Evolutionary conservation across 148 eudicot species (phyloP).

Genomic region (Rhododendron vialii): DNA sequence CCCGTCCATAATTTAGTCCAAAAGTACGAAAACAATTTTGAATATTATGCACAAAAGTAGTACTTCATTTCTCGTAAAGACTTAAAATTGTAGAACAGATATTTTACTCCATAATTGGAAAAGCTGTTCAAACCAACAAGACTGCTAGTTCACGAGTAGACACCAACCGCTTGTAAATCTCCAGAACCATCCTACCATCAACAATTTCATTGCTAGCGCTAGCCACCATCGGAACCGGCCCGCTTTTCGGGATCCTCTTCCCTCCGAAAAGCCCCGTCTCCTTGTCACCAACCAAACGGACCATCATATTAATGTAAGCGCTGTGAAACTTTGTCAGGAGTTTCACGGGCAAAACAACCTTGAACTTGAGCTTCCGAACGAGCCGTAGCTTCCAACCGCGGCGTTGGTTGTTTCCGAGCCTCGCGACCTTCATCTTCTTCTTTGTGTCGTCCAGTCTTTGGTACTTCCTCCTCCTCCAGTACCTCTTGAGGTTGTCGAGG

Average conservation of each 20-base stretch:
- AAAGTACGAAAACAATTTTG: too few relatives aligned
- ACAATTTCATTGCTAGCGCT: neutral
- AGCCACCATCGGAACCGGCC: conserved; percentile 1
- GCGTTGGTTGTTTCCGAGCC: conserved; percentile 12
- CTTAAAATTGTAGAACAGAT: too few relatives aligned
- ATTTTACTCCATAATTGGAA: neutral
- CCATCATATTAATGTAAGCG: neutral
- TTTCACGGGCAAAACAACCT: conserved; percentile 7
- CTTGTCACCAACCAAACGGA: neutral
- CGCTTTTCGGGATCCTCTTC: neutral
- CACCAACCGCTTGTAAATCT: conserved; percentile 13
- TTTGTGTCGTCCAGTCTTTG: conserved; percentile 3
- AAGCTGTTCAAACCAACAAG: conserved; percentile 2
- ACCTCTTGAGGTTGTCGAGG: conserved; percentile 13
- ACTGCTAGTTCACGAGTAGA: conserved; percentile 3
- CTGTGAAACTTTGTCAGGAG: conserved; percentile 1
- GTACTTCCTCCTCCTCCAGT: conserved; percentile 23
- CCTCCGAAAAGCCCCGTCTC: neutral
- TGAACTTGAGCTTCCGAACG: neutral
- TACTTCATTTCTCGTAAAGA: neutral
- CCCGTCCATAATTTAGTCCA: too few relatives aligned
- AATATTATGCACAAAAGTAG: neutral
- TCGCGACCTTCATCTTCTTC: conserved; percentile 8
- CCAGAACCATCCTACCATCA: conserved; percentile 16
- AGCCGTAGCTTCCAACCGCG: neutral